Percentiles rank a stretch among this genome's conserved stretches.
These are phyloP conservation scores for Fragaria nilgerrensis DNA, from an alignment of 306 rosid genomes.

Conservation along the genomic window DNA sequence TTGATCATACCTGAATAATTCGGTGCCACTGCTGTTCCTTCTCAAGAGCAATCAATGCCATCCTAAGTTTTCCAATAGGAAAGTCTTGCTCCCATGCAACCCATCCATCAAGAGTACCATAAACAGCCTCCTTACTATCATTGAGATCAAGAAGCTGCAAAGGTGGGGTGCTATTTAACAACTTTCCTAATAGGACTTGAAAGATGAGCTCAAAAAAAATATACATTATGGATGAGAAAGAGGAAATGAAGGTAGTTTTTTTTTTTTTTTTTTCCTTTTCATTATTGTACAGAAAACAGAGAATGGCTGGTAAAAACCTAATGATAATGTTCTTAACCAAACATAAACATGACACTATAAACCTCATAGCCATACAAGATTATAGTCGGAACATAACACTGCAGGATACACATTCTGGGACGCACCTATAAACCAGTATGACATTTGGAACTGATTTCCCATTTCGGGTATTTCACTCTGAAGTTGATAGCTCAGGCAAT, in stretches of 20 bases:
- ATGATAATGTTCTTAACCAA: not conserved
- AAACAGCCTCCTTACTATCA: conserved; percentile 75
- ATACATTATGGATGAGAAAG: not conserved
- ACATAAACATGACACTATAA: not conserved
- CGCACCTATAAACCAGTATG: not conserved
- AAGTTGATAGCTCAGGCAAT: not conserved
- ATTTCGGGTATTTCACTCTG: not conserved
- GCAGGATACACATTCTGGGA: not conserved
- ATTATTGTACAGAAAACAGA: not conserved
- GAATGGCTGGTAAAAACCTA: not conserved
- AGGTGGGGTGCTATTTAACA: conserved; percentile 22
- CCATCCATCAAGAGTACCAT: conserved; percentile 91
- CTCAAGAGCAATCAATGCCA: conserved; percentile 58
- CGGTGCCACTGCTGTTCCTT: conserved; percentile 91
- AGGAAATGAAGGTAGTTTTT: not conserved
- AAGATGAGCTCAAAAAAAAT: not conserved
- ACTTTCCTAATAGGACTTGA: not conserved
- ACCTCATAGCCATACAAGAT: not conserved
- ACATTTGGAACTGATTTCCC: not conserved
- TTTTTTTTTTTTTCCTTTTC: too few relatives aligned
- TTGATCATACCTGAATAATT: conserved; percentile 62
- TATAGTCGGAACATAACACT: not conserved
- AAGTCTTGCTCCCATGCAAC: conserved; percentile 88
- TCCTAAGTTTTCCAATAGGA: conserved; percentile 63
- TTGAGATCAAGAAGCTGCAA: conserved; percentile 71